Evolutionary conservation across 208 protist genomes (phyloP), one percentile per base, ranked within the genome.

Genomic region (Jaenimonas drosophilae): DNA sequence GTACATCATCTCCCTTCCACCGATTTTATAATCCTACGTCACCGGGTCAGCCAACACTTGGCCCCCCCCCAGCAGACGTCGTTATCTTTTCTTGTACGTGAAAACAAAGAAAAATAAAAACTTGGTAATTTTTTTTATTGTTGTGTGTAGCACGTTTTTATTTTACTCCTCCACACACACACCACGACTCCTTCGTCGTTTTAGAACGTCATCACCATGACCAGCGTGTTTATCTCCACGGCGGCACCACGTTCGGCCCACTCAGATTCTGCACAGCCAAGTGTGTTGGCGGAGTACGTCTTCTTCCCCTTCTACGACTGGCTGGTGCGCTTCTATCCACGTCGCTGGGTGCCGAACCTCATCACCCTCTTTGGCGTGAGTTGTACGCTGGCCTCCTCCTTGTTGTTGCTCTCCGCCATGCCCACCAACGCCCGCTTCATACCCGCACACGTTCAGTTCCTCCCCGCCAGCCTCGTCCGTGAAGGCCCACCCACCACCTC

Each of bases 271-370:
- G 64, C 85, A 9, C 44, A 85, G 59, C 63, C 65, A 3, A 86
- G 66, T 38, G 65, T 85, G 28, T 59, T 94, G 11, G 56, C 73
- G 28, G 80, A 90, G 64, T 77, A 88, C 54, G 34, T 90, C 24
- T 58, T 76, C 28, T 79, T 77, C 36, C 85, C 85, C 11, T 70
- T 94, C 30, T 94, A 94, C 49, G 80, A 90, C 53, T 69, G 31
- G n/a, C 19, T 88, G 29, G 65, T 83, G 21, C 49, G 42, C 27
- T 77, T 67, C 26, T 83, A 79, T 47, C 85, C 80, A 0, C 49
- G 33, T 20, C 65, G 54, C 28, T 89, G 76, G 76, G 29, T 50
- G n/a, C 85, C 85, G 26, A 94, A 94, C 66, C 77, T 66, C 42
- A 60, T 94, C 41, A 94, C 85, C 7, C 47, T 90, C 33, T 56